Percentiles rank a stretch among this genome's conserved stretches.
Evolutionary conservation across 2,329 filamentous ascomycete species (phyloP).

Genomic region (Verticillium dahliae): DNA sequence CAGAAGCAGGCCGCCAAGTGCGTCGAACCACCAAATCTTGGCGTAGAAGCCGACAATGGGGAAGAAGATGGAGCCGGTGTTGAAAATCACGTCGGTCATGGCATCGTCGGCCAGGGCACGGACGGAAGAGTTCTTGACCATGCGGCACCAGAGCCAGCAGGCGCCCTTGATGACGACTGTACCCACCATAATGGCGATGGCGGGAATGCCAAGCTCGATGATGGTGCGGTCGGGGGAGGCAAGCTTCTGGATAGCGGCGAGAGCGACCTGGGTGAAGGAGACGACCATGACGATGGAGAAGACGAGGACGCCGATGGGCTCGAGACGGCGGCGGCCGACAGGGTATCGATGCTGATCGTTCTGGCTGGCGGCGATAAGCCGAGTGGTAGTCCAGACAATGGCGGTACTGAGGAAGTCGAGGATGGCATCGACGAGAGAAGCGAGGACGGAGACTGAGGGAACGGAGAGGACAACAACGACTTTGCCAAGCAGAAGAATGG

Average conservation of each 20-base stretch:
- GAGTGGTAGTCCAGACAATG: conserved; percentile 74
- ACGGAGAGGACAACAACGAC: conserved; percentile 71
- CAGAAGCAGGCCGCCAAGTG: conserved; percentile 71
- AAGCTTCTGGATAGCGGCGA: conserved; percentile 63
- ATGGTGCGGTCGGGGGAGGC: conserved; percentile 55
- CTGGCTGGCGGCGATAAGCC: conserved; percentile 57
- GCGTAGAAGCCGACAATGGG: conserved; percentile 73
- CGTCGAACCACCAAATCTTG: conserved; percentile 78
- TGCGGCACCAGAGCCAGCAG: conserved; percentile 82
- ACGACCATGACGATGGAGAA: conserved; percentile 86
- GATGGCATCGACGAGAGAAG: conserved; percentile 71
- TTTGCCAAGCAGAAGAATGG: conserved; percentile 68
- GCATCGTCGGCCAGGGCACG: conserved; percentile 62
- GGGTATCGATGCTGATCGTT: conserved; percentile 72
- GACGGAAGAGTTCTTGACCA: conserved; percentile 80
- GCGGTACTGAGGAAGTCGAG: conserved; percentile 76
- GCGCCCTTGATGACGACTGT: conserved; percentile 77
- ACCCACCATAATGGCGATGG: conserved; percentile 71
- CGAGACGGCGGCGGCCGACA: conserved; percentile 65
- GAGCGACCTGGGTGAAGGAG: conserved; percentile 70
- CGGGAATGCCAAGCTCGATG: conserved; percentile 65
- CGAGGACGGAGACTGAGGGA: conserved; percentile 74
- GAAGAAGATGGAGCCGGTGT: conserved; percentile 82
- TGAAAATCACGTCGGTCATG: conserved; percentile 79
- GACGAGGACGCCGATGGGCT: conserved; percentile 73